Percentiles rank a stretch among this genome's conserved stretches.
These are phyloP conservation scores for Fusarium sp. DNA, from an alignment of 2,329 filamentous ascomycete genomes.

Conservation along the genomic window DNA sequence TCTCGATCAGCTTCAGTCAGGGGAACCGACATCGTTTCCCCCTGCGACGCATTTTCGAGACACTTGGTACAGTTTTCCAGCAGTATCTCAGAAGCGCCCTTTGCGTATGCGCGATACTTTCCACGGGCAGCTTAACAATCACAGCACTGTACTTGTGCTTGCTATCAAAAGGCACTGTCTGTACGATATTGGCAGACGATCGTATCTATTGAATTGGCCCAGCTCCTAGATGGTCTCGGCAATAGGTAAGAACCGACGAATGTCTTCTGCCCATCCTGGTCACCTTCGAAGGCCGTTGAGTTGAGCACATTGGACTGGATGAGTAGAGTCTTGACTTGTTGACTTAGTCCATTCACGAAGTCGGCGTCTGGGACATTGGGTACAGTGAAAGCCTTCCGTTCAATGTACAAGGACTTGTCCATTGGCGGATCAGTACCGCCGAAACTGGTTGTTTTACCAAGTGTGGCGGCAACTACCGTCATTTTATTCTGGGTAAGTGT, in stretches of 20 bases:
- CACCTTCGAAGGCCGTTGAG: conserved; percentile 65
- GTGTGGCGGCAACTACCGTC: conserved; percentile 76
- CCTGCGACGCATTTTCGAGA: conserved; percentile 60
- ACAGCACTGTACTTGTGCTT: conserved; percentile 66
- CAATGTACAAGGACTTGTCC: conserved; percentile 35
- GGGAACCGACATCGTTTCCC: conserved; percentile 62
- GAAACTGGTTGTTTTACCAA: conserved; percentile 59
- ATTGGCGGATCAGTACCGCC: conserved; percentile 34
- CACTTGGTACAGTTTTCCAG: conserved; percentile 58
- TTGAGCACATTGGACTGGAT: conserved; percentile 66
- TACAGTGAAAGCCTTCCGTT: conserved; percentile 31
- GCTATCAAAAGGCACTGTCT: conserved; percentile 65
- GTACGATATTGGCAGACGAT: conserved; percentile 56
- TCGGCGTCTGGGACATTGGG: conserved; percentile 44
- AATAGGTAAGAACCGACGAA: conserved; percentile 65
- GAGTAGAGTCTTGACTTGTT: conserved; percentile 67
- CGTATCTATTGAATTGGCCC: conserved; percentile 57
- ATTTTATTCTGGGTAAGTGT: conserved; percentile 71
- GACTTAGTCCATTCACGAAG: conserved; percentile 35
- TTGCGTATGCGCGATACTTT: conserved; percentile 61
- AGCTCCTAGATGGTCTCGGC: conserved; percentile 61
- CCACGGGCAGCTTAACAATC: conserved; percentile 58
- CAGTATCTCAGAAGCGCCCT: conserved; percentile 67
- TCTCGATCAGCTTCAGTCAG: conserved; percentile 62
- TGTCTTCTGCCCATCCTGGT: conserved; percentile 54